Conservation (phyloP, 2,329 filamentous ascomycete species). For the Colletotrichum salicis region DNA sequence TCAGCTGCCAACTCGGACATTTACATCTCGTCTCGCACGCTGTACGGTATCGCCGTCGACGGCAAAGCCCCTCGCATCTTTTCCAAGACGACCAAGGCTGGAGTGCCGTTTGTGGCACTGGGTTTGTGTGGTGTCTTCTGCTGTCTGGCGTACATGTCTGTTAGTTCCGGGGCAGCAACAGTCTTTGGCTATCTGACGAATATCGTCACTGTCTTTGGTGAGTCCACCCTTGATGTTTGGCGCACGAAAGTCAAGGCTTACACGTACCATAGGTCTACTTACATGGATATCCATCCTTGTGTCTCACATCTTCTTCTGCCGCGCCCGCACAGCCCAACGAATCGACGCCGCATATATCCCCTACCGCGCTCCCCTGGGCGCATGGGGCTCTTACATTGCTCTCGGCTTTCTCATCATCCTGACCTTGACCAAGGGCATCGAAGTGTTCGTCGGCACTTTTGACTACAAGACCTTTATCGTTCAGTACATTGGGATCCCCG, state of each 20-base stretch:
- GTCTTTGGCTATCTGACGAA: slow-evolving; percentile 52
- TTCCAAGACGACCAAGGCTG: slow-evolving; percentile 46
- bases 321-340: slow-evolving; percentile 49
- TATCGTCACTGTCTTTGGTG: slow-evolving; percentile 19
- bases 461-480: slow-evolving; percentile 28
- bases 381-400: slow-evolving; percentile 16
- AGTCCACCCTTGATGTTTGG: not conserved
- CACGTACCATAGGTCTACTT: not conserved
- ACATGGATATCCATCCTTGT: slow-evolving; percentile 52
- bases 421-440: slow-evolving; percentile 17
- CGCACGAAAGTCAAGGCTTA: not conserved
- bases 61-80: slow-evolving; percentile 51
- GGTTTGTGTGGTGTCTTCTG: slow-evolving; percentile 48
- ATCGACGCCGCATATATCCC: slow-evolving; percentile 48
- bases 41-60: slow-evolving; percentile 53
- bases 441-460: slow-evolving; percentile 22
- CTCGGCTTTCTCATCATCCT: slow-evolving; percentile 11
- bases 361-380: slow-evolving; percentile 47
- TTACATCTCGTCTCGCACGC: slow-evolving; percentile 53
- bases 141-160: slow-evolving; percentile 53
- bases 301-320: slow-evolving; percentile 51
- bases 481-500: slow-evolving; percentile 28
- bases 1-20: slow-evolving; percentile 26
- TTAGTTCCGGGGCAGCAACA: slow-evolving; percentile 47
- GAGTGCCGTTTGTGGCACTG: slow-evolving; percentile 55